phyloP scores from a whole-genome alignment of 768 basidiomycete genomes.

The Thelephora ganbajun region DNA sequence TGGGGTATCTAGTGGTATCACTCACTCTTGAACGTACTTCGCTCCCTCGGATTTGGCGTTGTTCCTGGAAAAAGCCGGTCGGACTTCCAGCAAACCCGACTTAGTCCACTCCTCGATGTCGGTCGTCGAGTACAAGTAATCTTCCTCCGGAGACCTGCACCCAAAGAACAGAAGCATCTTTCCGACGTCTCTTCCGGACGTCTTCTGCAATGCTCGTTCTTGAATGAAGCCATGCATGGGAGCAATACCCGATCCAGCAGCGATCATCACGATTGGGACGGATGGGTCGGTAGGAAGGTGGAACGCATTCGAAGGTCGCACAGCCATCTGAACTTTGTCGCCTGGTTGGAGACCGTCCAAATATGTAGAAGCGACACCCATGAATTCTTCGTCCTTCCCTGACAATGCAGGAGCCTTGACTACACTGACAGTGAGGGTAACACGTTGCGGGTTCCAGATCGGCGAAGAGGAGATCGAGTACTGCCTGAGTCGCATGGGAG shows the following conservation, averaged over 20 bases:
- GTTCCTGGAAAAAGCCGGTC: conserved; percentile 24
- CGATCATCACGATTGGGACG: conserved; percentile 30
- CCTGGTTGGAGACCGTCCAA: conserved; percentile 26
- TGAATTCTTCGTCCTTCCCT: conserved; percentile 20
- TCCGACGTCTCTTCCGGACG: conserved; percentile 26
- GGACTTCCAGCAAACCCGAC: conserved; percentile 28
- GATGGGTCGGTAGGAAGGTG: conserved; percentile 26
- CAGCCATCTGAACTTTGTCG: conserved; percentile 27
- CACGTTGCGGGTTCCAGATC: conserved; percentile 26
- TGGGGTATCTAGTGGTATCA: background rate
- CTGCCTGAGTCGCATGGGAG: conserved; percentile 33
- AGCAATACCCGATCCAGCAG: conserved; percentile 32
- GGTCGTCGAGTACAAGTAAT: conserved; percentile 27
- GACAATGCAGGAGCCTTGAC: conserved; percentile 24
- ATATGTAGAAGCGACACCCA: conserved; percentile 33
- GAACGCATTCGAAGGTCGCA: conserved; percentile 27
- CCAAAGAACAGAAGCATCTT: conserved; percentile 32
- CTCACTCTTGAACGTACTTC: conserved; percentile 19
- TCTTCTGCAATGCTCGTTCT: conserved; percentile 32
- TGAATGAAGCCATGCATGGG: conserved; percentile 40
- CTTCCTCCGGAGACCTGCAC: conserved; percentile 26
- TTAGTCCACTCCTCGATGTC: conserved; percentile 29
- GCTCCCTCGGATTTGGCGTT: conserved; percentile 12
- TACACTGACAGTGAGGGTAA: conserved; percentile 32
- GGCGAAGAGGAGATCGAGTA: conserved; percentile 39